Conservation (phyloP, 352 stramenopile genomes). For the Elongisporangium anandrum region DNA sequence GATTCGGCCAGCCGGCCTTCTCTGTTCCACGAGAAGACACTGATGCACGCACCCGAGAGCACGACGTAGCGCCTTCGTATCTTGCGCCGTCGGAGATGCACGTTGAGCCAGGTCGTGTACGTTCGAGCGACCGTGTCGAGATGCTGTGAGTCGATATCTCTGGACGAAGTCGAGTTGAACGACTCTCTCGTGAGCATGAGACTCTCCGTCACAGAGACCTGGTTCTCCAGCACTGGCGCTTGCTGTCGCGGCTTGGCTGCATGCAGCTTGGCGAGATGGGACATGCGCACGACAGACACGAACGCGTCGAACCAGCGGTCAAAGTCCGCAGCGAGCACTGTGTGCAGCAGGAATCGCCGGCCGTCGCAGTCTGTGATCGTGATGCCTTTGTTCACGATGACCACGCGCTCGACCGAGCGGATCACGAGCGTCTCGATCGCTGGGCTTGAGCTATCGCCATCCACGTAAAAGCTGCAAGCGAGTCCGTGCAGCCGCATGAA, state of each 20-base stretch:
- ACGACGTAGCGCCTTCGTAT: constrained; percentile 29
- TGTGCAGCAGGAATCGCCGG: constrained; percentile 29
- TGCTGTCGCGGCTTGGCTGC: background rate
- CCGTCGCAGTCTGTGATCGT: constrained; percentile 40
- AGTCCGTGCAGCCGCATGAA: constrained; percentile 40
- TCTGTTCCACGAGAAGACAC: constrained; percentile 49
- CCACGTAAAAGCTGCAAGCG: constrained; percentile 37
- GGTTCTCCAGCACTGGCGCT: constrained; percentile 1
- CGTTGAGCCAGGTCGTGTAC: constrained; percentile 29
- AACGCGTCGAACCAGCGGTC: constrained; percentile 41
- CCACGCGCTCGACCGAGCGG: constrained; percentile 26
- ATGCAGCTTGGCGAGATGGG: constrained; percentile 25
- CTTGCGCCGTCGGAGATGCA: constrained; percentile 11
- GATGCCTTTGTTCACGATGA: constrained; percentile 47
- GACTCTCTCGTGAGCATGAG: background rate
- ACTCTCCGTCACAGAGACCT: constrained; percentile 1
- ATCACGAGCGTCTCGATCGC: constrained; percentile 30
- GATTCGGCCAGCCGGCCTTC: constrained; percentile 13
- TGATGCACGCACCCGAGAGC: constrained; percentile 30
- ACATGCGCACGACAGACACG: constrained; percentile 22
- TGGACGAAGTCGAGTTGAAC: background rate
- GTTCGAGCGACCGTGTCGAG: constrained; percentile 4
- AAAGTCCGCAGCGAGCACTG: constrained; percentile 35
- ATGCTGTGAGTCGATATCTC: background rate
- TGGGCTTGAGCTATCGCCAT: constrained; percentile 3